Conservation (phyloP, 1,284 basidiomycete genomes). For the Bondarzewia mesenterica region DNA sequence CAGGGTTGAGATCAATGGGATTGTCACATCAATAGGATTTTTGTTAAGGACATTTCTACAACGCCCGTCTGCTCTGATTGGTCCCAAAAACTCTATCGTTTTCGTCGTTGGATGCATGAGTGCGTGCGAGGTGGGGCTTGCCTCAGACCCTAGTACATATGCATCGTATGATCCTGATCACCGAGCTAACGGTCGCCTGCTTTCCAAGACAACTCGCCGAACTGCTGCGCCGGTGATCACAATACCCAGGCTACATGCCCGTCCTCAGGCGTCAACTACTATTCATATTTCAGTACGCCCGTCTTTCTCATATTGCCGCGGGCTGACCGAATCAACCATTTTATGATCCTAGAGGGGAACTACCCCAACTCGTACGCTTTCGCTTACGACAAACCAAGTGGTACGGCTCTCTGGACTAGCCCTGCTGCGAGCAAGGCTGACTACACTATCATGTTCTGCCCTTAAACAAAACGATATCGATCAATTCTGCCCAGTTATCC, state of each 20-base stretch:
- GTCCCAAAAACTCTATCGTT: constrained; percentile 43
- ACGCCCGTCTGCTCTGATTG: constrained; percentile 43
- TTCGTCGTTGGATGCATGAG: constrained; percentile 49
- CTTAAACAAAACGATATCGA: too few relatives aligned
- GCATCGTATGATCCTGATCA: background rate
- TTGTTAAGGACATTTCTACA: constrained; percentile 13
- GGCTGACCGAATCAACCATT: background rate
- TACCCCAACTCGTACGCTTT: constrained; percentile 17
- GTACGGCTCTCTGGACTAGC: constrained; percentile 19
- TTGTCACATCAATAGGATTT: background rate
- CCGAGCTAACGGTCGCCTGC: background rate
- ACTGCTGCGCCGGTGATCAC: constrained; percentile 50
- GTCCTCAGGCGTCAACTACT: constrained; percentile 39
- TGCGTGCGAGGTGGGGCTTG: constrained; percentile 48
- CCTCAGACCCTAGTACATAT: constrained; percentile 29
- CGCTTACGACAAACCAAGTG: constrained; percentile 20
- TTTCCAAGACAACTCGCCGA: constrained; percentile 33
- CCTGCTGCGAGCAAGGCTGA: constrained; percentile 8
- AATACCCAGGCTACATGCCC: constrained; percentile 44
- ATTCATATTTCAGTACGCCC: constrained; percentile 47
- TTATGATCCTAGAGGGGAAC: background rate
- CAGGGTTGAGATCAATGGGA: constrained; percentile 30
- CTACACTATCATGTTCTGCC: constrained; percentile 24
- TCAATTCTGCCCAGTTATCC: too few relatives aligned
- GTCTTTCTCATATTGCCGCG: constrained; percentile 37